A percentile compares a stretch with the other conserved stretches of the same genome.
Evolutionary conservation across 768 basidiomycete species (phyloP).

Genomic region (Mycena olivaceomarginata): DNA sequence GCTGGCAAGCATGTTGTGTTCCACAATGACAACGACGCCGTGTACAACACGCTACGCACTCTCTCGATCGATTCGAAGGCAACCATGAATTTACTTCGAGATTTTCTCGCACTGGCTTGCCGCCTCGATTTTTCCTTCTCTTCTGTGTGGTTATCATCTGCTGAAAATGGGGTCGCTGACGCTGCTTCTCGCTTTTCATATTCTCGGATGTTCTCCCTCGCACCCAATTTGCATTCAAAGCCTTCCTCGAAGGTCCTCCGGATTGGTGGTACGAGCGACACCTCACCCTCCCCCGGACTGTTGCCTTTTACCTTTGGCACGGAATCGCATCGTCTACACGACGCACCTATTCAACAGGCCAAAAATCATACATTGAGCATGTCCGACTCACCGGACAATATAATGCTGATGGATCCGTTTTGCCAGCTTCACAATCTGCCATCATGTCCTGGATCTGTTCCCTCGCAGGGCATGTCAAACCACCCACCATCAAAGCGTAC

Average conservation of each 20-base stretch:
- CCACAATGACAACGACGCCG: background rate
- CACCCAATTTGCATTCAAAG: slow-evolving; percentile 43
- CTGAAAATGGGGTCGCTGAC: slow-evolving; percentile 35
- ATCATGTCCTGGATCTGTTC: slow-evolving; percentile 47
- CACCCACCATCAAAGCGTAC: slow-evolving; percentile 33
- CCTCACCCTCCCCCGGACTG: slow-evolving; percentile 17
- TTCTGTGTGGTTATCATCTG: background rate
- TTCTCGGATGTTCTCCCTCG: slow-evolving; percentile 47
- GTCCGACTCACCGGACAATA: slow-evolving; percentile 42
- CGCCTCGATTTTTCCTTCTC: slow-evolving; percentile 42
- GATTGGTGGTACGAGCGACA: slow-evolving; percentile 18
- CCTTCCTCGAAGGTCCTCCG: slow-evolving; percentile 38
- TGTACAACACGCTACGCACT: too few relatives aligned
- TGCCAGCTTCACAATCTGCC: slow-evolving; percentile 38
- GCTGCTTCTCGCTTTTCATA: background rate
- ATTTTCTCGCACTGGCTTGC: slow-evolving; percentile 43
- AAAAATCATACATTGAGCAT: slow-evolving; percentile 53
- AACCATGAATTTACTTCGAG: slow-evolving; percentile 40
- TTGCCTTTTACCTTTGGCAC: slow-evolving; percentile 53
- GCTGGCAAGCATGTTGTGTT: background rate
- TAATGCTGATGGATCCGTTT: slow-evolving; percentile 12
- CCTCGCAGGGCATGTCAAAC: slow-evolving; percentile 5
- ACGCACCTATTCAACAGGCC: slow-evolving; percentile 53
- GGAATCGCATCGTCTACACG: slow-evolving; percentile 54
- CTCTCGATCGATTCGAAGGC: slow-evolving; percentile 5